Evolutionary conservation across 805 yeast genomes (phyloP).

Genomic region (Wickerhamomyces ciferrii): DNA sequence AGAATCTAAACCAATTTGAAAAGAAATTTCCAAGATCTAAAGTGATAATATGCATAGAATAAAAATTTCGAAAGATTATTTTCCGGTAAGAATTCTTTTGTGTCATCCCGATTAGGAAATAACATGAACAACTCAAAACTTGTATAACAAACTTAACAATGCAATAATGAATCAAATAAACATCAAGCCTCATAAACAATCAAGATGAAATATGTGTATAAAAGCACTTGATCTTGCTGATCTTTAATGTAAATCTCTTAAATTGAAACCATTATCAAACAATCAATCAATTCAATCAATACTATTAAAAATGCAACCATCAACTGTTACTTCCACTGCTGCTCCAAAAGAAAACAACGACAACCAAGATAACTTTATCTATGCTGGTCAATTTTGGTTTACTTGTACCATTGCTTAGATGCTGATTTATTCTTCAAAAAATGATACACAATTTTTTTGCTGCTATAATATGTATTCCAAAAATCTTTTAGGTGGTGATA

Average conservation of each 20-base stretch:
- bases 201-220: background rate
- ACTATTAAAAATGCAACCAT: conserved; percentile 6
- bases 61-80: background rate
- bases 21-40: background rate
- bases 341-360: conserved; percentile 9
- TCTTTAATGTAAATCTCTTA: background rate
- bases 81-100: background rate
- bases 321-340: conserved; percentile 4
- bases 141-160: background rate
- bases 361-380: conserved; percentile 7
- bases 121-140: background rate
- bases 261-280: background rate
- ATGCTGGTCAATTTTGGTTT: conserved; percentile 5
- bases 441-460: too few relatives aligned
- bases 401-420: conserved; percentile 8
- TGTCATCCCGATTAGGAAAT: background rate
- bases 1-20: background rate
- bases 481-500: background rate
- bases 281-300: conserved; percentile 1
- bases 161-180: background rate
- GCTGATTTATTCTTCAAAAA: background rate
- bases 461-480: too few relatives aligned
- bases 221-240: background rate
- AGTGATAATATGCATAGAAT: background rate
- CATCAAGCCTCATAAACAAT: background rate